Evolutionary conservation across 805 yeast genomes (phyloP), one percentile per base, ranked within the genome.

Genomic region (Kluyveromyces dobzhanskii): DNA sequence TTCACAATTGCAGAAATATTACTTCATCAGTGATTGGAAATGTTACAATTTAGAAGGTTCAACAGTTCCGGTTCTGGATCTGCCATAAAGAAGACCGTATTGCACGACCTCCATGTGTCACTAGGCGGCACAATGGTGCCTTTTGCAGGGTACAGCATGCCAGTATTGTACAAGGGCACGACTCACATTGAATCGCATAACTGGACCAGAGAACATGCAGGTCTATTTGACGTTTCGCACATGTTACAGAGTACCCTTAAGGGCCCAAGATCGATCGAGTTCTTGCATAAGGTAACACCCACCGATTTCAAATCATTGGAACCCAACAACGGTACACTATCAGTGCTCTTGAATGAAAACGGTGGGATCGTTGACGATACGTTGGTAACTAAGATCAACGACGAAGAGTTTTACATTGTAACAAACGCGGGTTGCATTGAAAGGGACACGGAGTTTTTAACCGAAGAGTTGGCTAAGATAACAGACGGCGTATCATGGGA

Each of bases 81-180:
- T 1, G 36, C 35, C 3, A 57, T 71, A 42, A 67, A 73, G 47
- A 75, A 68, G 49, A 92, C 97, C 1, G 94, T 97, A 4, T 68
- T 92, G 30, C 77, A 81, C 58, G 86, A 82, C 42, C 69, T 86
- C 17, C 97, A 92, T 58, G 67, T 80, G 26, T 73, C 74, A 40
- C 67, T 77, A 33, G 90, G 87, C 4, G 98, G 87, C 11, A 87
- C 84, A 40, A 80, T 92, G 80, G 97, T 88, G 3, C 94, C 94
- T 32, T 92, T 85, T 63, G 97, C 97, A 13, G 96, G 96, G n/a
- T 92, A 75, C 54, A 75, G 80, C 34, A 90, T 92, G 97, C 98
- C 98, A 1, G 87, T 92, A 8, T 62, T 86, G 23, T 92, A 88
- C 67, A 72, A 76, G 46, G 78, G 71, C n/a, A 95, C 85, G 62